Evolutionary conservation across 2,329 filamentous ascomycete genomes (phyloP), one percentile per base, ranked within the genome.

Genomic region (Westerdykella sp.): DNA sequence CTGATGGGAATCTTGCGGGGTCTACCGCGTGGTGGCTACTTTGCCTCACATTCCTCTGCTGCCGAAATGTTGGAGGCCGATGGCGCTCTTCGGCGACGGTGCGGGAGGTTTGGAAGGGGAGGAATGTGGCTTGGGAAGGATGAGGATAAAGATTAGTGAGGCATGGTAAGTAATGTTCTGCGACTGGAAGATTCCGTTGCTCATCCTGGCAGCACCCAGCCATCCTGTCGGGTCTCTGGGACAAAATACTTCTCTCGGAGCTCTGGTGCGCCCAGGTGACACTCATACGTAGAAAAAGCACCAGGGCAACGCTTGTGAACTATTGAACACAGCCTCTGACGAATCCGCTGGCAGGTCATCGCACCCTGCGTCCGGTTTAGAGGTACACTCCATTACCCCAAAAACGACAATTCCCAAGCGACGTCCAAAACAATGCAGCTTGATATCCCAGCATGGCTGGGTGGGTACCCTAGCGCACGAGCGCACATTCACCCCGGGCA

Each of bases 1-100:
- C 69, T 87, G 16, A 77, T 87, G 15, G 82, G 82, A 18, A 80
- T 86, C 72, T 75, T 81, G 0, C 68, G 73, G 18, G 73, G 73
- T 1, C 59, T 81, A 0, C 69, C 53, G 2, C 65, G 73, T 14
- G 67, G 73, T 28, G 53, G 50, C 1, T 63, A 57, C 37, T 61
- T 62, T 22, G 46, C 47, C 5, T 42, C 35, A 0, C 50, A 63
- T 46, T 44, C 50, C 1, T n/a, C 10, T 3, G 46, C 56, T 3
- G 52, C 45, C 1, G 49, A 50, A 9, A 46, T 71, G 3, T 54
- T 75, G 41, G 58, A 69, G 28, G 62, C 72, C 1, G 37, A n/a
- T 75, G 1, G 71, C 73, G 0, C 47, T 63, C 1, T 65, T 68
- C 6, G 39, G 67, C 65, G 22, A 73, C 77, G 53, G 54, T 74